phyloP scores from a whole-genome alignment of 1,139 yeast species.

The Sugiyamaella neomexicana region DNA sequence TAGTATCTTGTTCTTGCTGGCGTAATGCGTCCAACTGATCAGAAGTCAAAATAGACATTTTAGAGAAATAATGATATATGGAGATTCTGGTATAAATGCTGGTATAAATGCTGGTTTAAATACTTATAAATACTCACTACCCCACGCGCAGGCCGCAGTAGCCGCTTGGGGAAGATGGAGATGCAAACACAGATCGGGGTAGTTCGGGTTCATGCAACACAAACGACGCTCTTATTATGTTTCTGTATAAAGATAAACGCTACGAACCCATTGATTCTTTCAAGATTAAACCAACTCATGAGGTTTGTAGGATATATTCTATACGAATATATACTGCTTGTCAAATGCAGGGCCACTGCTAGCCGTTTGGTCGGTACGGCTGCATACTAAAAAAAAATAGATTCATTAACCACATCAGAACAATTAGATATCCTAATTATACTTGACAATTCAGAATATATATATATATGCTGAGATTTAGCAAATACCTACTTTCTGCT shows the following conservation, averaged over 20 bases:
- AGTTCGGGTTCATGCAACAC: background rate
- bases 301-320: no score
- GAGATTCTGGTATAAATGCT: background rate
- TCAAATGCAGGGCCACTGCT: no score
- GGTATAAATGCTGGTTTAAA: background rate
- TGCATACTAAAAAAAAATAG: no score
- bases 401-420: background rate
- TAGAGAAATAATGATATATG: background rate
- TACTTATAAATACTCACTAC: background rate
- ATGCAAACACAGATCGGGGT: background rate
- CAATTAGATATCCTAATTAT: background rate
- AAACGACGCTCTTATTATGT: no score
- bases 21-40: constrained; percentile 30
- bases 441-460: background rate
- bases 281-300: no score
- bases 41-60: constrained; percentile 3
- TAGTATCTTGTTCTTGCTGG: constrained; percentile 35
- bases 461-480: background rate
- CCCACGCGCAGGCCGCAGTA: background rate
- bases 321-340: background rate
- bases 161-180: background rate
- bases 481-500: background rate
- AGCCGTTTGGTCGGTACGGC: no score
- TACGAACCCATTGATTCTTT: no score
- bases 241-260: no score